Base-by-base conservation (phyloP, 2,329 filamentous ascomycete genomes). In the Microsporum ferrugineum region DNA sequence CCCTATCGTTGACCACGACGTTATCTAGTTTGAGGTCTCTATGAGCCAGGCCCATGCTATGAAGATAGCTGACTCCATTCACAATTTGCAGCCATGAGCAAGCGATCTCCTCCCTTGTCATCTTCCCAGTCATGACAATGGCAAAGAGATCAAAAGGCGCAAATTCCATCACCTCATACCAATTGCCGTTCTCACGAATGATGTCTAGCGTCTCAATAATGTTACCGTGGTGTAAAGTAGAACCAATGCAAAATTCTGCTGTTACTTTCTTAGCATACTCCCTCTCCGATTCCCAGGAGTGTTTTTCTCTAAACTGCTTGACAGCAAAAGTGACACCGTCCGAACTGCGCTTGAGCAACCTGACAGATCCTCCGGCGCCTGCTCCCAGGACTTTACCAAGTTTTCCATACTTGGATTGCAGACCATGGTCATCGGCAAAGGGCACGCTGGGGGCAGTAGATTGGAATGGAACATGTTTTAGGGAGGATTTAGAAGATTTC, bases 91-190 rank as follows among this genome's bases (percentile, higher is more conserved):
- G 79, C 69, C 96, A 97, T 63, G 87, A 87, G 74, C 94, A 99
- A 2, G 86, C 86, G 63, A 97, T 84, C 73, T 99, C 94, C 67
- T 95, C 88, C 62, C 90, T 85, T 45, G 84, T 84, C 94, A 99
- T 99, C 76, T 91, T 95, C 39, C 94, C 94, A 0, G 94, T 97
- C 94, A 99, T 99, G 66, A 99, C 94, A 65, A 95, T 96, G 10
- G 94, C 94, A 72, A 99, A 99, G 34, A 99, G 81, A 72, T 99
- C 94, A 70, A 81, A 99, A 0, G 94, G 94, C 8, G 91, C 94
- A 70, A 95, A 99, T 71, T 99, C 94, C 94, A 99, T 99, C 47
- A 99, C 94, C 71, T 97, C 92, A 70, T 91, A 99, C 90, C 94
- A 99, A 65, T 88, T 91, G 58, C 84, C 85, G 74, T 92, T 94